Conservation (phyloP, 2,329 filamentous ascomycete genomes). For the Sclerotiophoma versabilis region DNA sequence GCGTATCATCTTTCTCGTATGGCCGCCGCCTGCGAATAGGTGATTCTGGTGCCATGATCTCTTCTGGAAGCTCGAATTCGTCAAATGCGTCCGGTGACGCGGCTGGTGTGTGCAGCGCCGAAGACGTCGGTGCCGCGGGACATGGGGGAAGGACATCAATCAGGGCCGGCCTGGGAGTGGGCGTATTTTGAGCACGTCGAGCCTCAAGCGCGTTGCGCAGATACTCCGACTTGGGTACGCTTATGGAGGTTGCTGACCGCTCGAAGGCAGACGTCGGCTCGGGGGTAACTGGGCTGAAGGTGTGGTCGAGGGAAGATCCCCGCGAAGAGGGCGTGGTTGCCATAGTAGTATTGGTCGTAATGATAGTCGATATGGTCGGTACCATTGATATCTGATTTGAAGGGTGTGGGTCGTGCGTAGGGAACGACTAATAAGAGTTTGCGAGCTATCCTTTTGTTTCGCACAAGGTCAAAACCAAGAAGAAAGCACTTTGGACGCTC, state of each 20-base stretch:
- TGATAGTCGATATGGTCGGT: slow-evolving; percentile 1
- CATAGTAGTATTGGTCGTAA: slow-evolving; percentile 24
- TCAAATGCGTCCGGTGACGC: slow-evolving; percentile 28
- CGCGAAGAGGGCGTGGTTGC: slow-evolving; percentile 30
- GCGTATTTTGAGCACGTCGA: slow-evolving; percentile 34
- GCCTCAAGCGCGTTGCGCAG: slow-evolving; percentile 44
- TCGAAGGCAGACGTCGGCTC: slow-evolving; percentile 19
- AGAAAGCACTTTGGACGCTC: slow-evolving; percentile 2
- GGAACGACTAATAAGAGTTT: slow-evolving; percentile 8
- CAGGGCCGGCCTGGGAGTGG: slow-evolving; percentile 2
- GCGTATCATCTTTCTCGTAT: slow-evolving; percentile 27
- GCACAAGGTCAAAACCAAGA: slow-evolving; percentile 1
- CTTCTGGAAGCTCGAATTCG: slow-evolving; percentile 42
- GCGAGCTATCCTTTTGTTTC: slow-evolving; percentile 7
- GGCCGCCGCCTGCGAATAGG: slow-evolving; percentile 37
- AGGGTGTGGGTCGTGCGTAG: not conserved
- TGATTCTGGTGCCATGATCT: slow-evolving; percentile 38
- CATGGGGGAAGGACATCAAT: not conserved
- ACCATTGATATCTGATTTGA: not conserved
- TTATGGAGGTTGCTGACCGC: slow-evolving; percentile 24
- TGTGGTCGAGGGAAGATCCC: slow-evolving; percentile 23
- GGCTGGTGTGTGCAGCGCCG: slow-evolving; percentile 11
- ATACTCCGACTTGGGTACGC: slow-evolving; percentile 45
- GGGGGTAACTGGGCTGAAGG: slow-evolving; percentile 29
- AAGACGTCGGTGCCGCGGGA: not conserved